Evolutionary conservation across 306 rosid species (phyloP).

Genomic region (Styphnolobium japonicum): DNA sequence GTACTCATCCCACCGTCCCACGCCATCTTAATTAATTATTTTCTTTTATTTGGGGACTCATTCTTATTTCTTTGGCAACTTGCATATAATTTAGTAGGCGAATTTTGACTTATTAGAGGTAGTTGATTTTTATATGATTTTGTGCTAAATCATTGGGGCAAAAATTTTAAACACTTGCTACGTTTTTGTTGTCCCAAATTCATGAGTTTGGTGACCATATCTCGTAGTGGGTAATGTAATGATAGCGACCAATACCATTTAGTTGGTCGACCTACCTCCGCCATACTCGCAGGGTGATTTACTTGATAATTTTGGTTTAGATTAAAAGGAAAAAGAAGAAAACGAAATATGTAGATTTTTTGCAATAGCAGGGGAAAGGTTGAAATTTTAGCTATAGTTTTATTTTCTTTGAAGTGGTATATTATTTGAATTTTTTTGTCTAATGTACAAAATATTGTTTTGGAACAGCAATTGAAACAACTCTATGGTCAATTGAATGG

Average conservation of each 20-base stretch:
- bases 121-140: not conserved
- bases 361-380: not conserved
- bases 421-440: not conserved
- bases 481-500: conserved; percentile 92
- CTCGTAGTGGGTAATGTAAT: not conserved
- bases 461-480: conserved; percentile 81
- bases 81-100: too few species aligned
- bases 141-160: too few species aligned
- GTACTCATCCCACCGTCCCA: not conserved
- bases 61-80: conserved; percentile 11
- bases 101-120: not conserved
- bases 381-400: not conserved
- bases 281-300: not conserved
- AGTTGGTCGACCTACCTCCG: conserved; percentile 10
- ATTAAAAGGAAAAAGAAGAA: not conserved
- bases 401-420: not conserved
- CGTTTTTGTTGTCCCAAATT: not conserved
- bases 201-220: not conserved
- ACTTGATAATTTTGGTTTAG: not conserved
- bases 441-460: not conserved
- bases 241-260: not conserved
- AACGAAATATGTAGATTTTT: too few species aligned
- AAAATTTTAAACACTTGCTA: not conserved
- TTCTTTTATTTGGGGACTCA: not conserved
- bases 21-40: not conserved